Evolutionary conservation across 2,329 filamentous ascomycete species (phyloP).

Genomic region (Trichophyton mentagrophytes): DNA sequence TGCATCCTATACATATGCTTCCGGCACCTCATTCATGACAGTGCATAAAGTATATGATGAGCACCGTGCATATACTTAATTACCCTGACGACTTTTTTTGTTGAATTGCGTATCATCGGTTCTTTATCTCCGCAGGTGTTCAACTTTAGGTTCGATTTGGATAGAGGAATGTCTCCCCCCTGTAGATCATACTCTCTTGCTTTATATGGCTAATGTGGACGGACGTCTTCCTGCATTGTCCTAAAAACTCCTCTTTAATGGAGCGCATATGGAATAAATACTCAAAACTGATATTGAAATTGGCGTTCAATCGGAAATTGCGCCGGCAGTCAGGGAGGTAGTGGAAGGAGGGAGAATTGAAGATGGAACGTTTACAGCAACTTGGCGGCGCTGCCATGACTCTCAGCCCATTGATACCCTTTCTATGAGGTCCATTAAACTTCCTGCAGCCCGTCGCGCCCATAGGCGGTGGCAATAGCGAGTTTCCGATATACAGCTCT

Average conservation of each 20-base stretch:
- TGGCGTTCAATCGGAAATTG: not conserved
- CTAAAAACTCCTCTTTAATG: not conserved
- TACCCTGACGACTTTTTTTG: not conserved
- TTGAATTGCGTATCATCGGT: not conserved
- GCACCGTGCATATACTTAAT: not conserved
- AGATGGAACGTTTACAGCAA: not conserved
- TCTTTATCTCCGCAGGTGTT: not conserved
- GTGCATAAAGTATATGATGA: not conserved
- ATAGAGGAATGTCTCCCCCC: not conserved
- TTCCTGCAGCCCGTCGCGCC: not conserved
- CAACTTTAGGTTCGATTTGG: not conserved
- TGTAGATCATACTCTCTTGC: not conserved
- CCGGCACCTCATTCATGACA: not conserved
- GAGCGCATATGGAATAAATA: not conserved
- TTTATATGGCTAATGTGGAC: not conserved
- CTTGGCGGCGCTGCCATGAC: not conserved
- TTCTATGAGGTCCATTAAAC: not conserved
- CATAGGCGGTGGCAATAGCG: not conserved
- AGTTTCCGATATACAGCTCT: not conserved
- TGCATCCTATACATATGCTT: not conserved
- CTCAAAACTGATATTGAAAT: not conserved
- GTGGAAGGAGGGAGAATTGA: not conserved
- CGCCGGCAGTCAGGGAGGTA: not conserved
- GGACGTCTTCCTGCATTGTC: not conserved
- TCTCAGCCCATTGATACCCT: slow-evolving; percentile 1